Evolutionary conservation across 2,329 filamentous ascomycete species (phyloP), one percentile per base, ranked within the genome.

Genomic region (Helicocarpus griseus): DNA sequence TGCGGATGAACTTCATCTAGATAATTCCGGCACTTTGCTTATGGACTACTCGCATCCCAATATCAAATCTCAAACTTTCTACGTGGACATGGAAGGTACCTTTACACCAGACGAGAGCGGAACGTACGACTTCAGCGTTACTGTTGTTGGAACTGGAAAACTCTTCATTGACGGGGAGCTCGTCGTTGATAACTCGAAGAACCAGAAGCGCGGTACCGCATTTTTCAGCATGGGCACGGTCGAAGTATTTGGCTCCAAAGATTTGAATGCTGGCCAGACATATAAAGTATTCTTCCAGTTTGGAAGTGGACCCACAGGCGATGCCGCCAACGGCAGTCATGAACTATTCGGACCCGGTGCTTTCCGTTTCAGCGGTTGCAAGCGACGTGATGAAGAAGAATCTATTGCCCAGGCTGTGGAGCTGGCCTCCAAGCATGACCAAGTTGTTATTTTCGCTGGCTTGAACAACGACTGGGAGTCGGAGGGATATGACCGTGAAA

Each of bases 381-480:
- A 77, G 57, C 73, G 78, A 36, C 76, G 83, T 43, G 75, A 81
- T 57, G 68, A 76, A 35, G 68, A 79, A 51, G 73, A 76, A 14
- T 79, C 84, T 61, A 81, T 89, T 51, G 69, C 77, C 47, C 76
- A 82, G 54, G 86, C 87, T 0, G 83, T 85, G 1, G 73, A 77
- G 26, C 73, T 86, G 5, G 88, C 88, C 28, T 78, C 76, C 62
- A 75, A 79, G 39, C 83, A 83, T 1, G 86, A 91, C 52, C 85
- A 90, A 62, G 87, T 90, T 45, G 77, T 93, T 55, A 74, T 93
- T 50, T 86, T 87, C 62, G 83, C 83, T 1, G 88, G 88, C 1
- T 76, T 93, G 45, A 90, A 89, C 61, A 79, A 78, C 35, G 86
- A 91, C 62, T 91, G 86, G 85, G 87, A 91, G 65, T 84, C 83